Evolutionary conservation across 352 stramenopile species (phyloP), one percentile per base, ranked within the genome.

Genomic region (Phytophthora hibernalis): DNA sequence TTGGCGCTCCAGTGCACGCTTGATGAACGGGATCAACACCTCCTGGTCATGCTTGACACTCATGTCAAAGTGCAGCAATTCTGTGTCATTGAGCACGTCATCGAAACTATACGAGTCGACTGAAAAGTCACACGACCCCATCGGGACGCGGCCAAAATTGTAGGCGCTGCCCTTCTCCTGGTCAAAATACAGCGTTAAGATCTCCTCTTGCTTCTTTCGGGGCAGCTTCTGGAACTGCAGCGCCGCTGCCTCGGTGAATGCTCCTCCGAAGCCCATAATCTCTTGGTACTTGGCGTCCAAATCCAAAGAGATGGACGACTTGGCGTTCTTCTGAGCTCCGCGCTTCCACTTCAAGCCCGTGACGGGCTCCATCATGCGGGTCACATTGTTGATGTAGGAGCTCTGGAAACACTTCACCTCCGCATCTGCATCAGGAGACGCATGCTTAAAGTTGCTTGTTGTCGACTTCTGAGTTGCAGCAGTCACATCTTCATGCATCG

Each of bases 51-150:
- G 79, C 28, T 71, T 75, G 15, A 94, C 77, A 37, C 79, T 70
- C 49, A 66, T 70, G 54, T 94, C 86, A 68, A 98, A 98, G 59
- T 97, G 72, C 37, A 51, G 33, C 22, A 97, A 52, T 10, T 65
- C 54, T 22, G 83, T 79, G 65, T 98, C 92, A 42, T 83, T 82
- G 16, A 68, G 47, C 33, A 93, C 82, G 26, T 98, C 80, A 47
- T 90, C 87, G 50, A 96, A 97, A 57, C 69, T 96, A 76, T 98
- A 98, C 21, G 86, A 93, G 16, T 53, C 63, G n/a, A 82, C 53
- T 2, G 87, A 96, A 52, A 97, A 98, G 65, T 98, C 93, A 49
- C 82, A 93, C 61, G 85, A 95, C 43, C 87, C 90, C 80, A 98
- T 97, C 20, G 89, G 91, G 26, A 98, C 85, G 48, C 93, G 86